Evolutionary conservation across 306 rosid genomes (phyloP).

Genomic region (Castanopsis chinensis): DNA sequence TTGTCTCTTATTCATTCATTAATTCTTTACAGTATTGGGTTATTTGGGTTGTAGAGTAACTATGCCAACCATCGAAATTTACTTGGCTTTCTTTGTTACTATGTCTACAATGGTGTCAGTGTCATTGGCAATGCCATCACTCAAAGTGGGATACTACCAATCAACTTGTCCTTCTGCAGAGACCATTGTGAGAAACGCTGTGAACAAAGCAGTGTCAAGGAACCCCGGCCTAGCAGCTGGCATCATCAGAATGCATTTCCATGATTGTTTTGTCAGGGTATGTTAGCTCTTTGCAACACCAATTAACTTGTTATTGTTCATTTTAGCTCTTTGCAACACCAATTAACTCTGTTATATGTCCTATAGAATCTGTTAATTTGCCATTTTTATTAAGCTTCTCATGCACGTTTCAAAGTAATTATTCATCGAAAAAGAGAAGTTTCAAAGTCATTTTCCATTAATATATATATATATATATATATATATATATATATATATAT

Average conservation of each 20-base stretch:
- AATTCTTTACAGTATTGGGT: not conserved
- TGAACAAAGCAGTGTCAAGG: slow-evolving; percentile 20
- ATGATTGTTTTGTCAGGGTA: slow-evolving; percentile 51
- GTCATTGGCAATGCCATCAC: slow-evolving; percentile 17
- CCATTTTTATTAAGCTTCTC: not conserved
- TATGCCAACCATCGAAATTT: not conserved
- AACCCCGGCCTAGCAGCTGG: slow-evolving; percentile 41
- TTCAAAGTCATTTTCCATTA: no score
- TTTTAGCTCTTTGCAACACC: no score
- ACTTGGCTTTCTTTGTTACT: slow-evolving; percentile 9
- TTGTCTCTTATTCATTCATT: not conserved
- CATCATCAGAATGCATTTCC: slow-evolving; percentile 43
- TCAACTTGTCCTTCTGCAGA: slow-evolving; percentile 31
- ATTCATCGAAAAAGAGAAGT: no score
- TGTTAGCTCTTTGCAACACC: not conserved
- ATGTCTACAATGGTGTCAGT: not conserved
- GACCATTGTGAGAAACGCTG: slow-evolving; percentile 22
- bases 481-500: no score
- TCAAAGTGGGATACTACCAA: slow-evolving; percentile 21
- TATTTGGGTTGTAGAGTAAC: no score
- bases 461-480: no score
- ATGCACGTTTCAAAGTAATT: not conserved
- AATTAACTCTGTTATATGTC: no score
- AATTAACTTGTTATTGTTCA: no score
- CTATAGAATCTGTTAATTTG: no score